Base-by-base conservation (phyloP, 805 yeast species). In the Metschnikowia chrysomelidarum region DNA sequence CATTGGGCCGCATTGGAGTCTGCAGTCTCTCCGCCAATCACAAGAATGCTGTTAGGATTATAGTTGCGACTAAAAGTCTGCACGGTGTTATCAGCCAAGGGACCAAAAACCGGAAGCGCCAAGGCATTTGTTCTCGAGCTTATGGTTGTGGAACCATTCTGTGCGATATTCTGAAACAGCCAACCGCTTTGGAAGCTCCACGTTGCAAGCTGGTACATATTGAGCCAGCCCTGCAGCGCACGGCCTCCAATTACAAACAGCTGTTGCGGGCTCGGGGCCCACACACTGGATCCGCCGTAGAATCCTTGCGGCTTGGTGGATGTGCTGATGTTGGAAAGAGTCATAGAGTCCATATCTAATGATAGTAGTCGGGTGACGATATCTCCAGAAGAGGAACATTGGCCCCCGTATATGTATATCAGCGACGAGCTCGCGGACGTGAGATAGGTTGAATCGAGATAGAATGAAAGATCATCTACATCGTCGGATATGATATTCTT, bases 121-220 rank as follows among this genome's bases (percentile, higher is more conserved):
- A 80, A 54, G 0, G 87, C 63, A 26, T 59, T 55, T 3, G 64
- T 67, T 31, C 93, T 62, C 7, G 87, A 69, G 42, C 75, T 76
- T 2, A 82, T 63, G 8, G 60, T 41, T 1, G 22, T 14, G 7
- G 39, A 17, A 11, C 41, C 41, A 8, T 45, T 41, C 17, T 44
- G 37, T 1, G 49, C 53, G 1, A 63, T 49, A 43, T 56, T 47
- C 24, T 57, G 46, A 53, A 77, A 83, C 3, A 84, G 71, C 94
- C 94, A 86, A 0, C 73, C 73, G 7, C 84, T 61, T 31, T 67
- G 64, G 41, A 76, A 77, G 47, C 78, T 79, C 85, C 88, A 83
- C 2, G 81, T 57, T 0, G 93, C 91, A 13, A 82, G 60, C 56
- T 84, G 93, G 47, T 71, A 71, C 80, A 84, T 75, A 43, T 76